A percentile compares a stretch with the other conserved stretches of the same genome.
phyloP scores from a whole-genome alignment of 306 rosid species.

The Lathyrus tuberosus region DNA sequence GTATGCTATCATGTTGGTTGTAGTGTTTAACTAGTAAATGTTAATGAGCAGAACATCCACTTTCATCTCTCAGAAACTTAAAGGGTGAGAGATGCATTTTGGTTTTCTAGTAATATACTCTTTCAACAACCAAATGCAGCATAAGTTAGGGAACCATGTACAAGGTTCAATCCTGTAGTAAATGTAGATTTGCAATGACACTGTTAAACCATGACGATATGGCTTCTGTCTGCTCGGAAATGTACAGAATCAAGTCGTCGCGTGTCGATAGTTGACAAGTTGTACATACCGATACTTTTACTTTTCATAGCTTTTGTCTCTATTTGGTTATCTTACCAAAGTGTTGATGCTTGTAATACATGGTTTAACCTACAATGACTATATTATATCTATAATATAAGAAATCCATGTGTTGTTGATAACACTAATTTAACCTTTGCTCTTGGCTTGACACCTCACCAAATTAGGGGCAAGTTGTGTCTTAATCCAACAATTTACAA shows the following conservation, averaged over 20 bases:
- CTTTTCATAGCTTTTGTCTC: slow-evolving; percentile 1
- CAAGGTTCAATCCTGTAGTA: slow-evolving; percentile 32
- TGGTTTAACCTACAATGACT: neutral
- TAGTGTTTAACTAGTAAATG: slow-evolving; percentile 52
- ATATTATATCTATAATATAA: too few species aligned
- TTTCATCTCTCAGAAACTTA: slow-evolving; percentile 20
- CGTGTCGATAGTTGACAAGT: slow-evolving; percentile 3
- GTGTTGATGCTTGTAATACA: slow-evolving; percentile 23
- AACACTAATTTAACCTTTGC: too few species aligned
- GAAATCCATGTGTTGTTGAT: too few species aligned
- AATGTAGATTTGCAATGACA: slow-evolving; percentile 20
- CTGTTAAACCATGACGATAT: slow-evolving; percentile 22
- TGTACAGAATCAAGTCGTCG: slow-evolving; percentile 20
- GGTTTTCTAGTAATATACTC: slow-evolving; percentile 10
- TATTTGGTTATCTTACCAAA: neutral
- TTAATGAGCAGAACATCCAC: slow-evolving; percentile 44
- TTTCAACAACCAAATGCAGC: slow-evolving; percentile 11
- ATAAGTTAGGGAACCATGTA: neutral
- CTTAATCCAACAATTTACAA: too few species aligned
- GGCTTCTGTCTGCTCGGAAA: slow-evolving; percentile 30
- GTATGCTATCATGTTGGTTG: slow-evolving; percentile 61
- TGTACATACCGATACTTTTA: slow-evolving; percentile 31
- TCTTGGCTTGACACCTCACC: too few species aligned
- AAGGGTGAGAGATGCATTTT: slow-evolving; percentile 19
- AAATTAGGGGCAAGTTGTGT: too few species aligned